Conservation (phyloP, 345 rosid genomes). For the Bruguiera parviflora region DNA sequence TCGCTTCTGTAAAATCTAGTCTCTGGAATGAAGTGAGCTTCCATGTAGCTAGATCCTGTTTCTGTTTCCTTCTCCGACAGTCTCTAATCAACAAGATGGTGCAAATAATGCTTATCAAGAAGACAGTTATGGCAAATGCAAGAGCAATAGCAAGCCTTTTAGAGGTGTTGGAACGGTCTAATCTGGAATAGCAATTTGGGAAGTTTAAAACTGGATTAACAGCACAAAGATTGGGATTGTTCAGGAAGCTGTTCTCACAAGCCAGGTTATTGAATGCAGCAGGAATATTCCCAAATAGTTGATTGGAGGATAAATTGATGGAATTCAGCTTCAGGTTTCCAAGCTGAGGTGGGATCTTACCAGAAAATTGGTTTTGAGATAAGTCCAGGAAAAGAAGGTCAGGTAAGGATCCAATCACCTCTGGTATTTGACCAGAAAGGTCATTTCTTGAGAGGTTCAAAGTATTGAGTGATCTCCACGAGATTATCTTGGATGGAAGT, state of each 20-base stretch:
- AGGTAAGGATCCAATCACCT: slow-evolving; percentile 55
- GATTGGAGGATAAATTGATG: slow-evolving; percentile 69
- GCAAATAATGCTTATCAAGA: slow-evolving; percentile 26
- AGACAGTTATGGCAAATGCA: slow-evolving; percentile 33
- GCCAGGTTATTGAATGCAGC: slow-evolving; percentile 51
- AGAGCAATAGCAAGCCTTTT: slow-evolving; percentile 46
- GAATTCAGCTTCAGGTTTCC: slow-evolving; percentile 40
- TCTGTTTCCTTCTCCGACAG: slow-evolving; percentile 38
- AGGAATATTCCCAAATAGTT: slow-evolving; percentile 63
- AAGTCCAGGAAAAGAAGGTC: slow-evolving; percentile 49
- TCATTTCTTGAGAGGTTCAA: slow-evolving; percentile 58
- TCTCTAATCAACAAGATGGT: slow-evolving; percentile 46
- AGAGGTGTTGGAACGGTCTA: slow-evolving; percentile 33
- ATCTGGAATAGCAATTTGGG: slow-evolving; percentile 44
- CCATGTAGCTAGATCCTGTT: slow-evolving; percentile 50
- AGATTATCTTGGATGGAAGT: slow-evolving; percentile 53
- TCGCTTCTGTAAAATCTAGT: slow-evolving; percentile 57
- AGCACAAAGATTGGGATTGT: slow-evolving; percentile 65
- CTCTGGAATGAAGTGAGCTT: slow-evolving; percentile 78
- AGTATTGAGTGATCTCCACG: slow-evolving; percentile 55
- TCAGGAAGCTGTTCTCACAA: slow-evolving; percentile 61
- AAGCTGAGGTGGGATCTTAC: slow-evolving; percentile 58
- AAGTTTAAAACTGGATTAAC: slow-evolving; percentile 42
- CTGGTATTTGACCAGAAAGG: slow-evolving; percentile 69
- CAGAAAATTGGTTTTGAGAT: slow-evolving; percentile 65